Base-by-base conservation (phyloP, 495 filamentous ascomycete genomes). In the Penicillium coffeae region DNA sequence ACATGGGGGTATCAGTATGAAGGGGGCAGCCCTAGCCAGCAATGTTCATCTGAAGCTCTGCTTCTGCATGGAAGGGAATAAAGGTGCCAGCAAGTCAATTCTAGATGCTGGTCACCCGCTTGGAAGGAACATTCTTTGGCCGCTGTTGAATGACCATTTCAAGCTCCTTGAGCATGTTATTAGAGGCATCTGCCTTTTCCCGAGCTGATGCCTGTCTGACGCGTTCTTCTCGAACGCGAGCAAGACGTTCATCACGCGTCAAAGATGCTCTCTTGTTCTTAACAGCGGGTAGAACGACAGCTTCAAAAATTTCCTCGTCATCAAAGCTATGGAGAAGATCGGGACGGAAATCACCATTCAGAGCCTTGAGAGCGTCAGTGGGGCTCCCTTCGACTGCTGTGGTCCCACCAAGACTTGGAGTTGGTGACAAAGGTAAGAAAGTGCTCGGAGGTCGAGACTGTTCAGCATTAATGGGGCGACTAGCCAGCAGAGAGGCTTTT, bases 141-240 rank as follows among this genome's bases (percentile, higher is more conserved):
- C 88, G 72, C 48, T 90, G 72, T 64, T 89, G 89, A 51, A 95
- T 90, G 8, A 89, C 90, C 65, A 85, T 87, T 65, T 95, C 87
- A 52, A 98, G 73, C 63, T 98, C 93, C 58, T 84, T 85, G 54
- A 97, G 75, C 89, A 98, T 92, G 51, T 85, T 84, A 19, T 86
- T 86, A 48, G 82, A 90, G 2, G 90, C 87, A 44, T 95, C 88
- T 13, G 74, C 62, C 54, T 84, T 86, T 49, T 90, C 88, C 41
- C 82, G 76, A 13, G 78, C 70, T 36, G 79, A 71, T 5, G 85
- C 86, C 62, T 84, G 82, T 48, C 74, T 77, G 32, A 80, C 82
- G 41, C 91, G 79, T 25, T 96, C 92, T 65, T 95, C 90, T 52
- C 87, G 88, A 69, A 96, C 92, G 56, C 87, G 92, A 13, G 78